phyloP scores from a whole-genome alignment of 2,329 filamentous ascomycete genomes.

The Aureobasidium lini region DNA sequence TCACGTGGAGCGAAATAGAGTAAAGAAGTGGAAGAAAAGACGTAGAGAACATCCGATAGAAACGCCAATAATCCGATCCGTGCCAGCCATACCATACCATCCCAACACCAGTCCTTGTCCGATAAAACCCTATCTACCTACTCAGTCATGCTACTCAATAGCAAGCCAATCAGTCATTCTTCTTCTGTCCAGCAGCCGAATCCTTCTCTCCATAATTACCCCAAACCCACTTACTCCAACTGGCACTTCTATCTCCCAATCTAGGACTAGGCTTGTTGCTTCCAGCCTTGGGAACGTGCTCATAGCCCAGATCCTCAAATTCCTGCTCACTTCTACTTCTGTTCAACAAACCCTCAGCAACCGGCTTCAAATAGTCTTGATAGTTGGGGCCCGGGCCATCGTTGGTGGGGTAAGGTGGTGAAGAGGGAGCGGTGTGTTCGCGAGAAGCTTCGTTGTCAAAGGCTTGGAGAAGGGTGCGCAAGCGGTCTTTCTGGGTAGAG shows the following conservation, averaged over 20 bases:
- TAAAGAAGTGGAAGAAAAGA: not conserved
- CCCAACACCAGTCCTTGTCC: not conserved
- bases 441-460: conserved; percentile 68
- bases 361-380: conserved; percentile 17
- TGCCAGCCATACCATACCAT: not conserved
- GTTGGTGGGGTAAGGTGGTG: conserved; percentile 2
- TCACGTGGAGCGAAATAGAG: not conserved
- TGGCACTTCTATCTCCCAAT: conserved; percentile 6
- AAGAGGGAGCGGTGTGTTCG: conserved; percentile 21
- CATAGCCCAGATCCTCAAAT: conserved; percentile 54
- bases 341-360: conserved; percentile 46
- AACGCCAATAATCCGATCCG: no score
- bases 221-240: conserved; percentile 32
- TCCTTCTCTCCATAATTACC: conserved; percentile 32
- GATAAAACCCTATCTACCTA: not conserved
- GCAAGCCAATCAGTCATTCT: conserved; percentile 19
- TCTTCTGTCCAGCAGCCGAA: conserved; percentile 27
- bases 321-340: conserved; percentile 82
- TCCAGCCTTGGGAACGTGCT: conserved; percentile 27
- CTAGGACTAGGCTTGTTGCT: conserved; percentile 15
- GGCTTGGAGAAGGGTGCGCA: conserved; percentile 66
- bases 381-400: not conserved
- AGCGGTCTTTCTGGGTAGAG: conserved; percentile 66
- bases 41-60: not conserved
- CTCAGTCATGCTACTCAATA: not conserved